phyloP scores from a whole-genome alignment of 2,329 filamentous ascomycete genomes.

The Fusarium virguliforme region DNA sequence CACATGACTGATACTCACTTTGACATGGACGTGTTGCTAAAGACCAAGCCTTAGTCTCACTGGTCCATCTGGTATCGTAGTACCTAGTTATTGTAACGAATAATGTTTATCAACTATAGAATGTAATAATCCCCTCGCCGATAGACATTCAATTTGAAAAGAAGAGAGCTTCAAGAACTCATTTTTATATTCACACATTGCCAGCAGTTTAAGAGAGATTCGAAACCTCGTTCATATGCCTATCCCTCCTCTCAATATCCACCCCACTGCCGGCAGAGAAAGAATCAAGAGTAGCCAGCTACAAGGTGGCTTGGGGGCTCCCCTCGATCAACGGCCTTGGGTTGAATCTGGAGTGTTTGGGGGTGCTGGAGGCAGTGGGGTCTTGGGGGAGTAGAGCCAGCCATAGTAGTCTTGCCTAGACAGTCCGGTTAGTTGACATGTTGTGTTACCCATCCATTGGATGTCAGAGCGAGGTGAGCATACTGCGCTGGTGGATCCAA shows the following conservation, averaged over 20 bases:
- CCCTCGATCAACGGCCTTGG: background rate
- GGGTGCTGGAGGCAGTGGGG: background rate
- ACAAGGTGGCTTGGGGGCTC: background rate
- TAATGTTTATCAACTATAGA: no score
- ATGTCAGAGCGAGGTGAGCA: background rate
- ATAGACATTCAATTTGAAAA: no score
- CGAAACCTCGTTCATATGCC: background rate
- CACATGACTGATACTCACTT: background rate
- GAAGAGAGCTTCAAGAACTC: background rate
- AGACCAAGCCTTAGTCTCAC: background rate
- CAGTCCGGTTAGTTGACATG: background rate
- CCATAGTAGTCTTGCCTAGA: background rate
- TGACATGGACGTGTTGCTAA: background rate
- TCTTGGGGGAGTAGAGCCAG: background rate
- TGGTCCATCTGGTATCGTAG: background rate
- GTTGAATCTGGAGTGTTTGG: background rate
- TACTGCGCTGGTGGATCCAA: background rate
- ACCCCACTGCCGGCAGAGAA: background rate
- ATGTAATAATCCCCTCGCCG: no score
- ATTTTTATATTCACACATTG: background rate
- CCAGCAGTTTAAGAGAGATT: background rate
- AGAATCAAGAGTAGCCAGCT: background rate
- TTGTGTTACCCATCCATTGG: background rate
- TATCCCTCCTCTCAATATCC: background rate
- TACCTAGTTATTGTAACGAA: no score